Conservation (phyloP, 768 basidiomycete genomes). For the Pholiota microspora region DNA sequence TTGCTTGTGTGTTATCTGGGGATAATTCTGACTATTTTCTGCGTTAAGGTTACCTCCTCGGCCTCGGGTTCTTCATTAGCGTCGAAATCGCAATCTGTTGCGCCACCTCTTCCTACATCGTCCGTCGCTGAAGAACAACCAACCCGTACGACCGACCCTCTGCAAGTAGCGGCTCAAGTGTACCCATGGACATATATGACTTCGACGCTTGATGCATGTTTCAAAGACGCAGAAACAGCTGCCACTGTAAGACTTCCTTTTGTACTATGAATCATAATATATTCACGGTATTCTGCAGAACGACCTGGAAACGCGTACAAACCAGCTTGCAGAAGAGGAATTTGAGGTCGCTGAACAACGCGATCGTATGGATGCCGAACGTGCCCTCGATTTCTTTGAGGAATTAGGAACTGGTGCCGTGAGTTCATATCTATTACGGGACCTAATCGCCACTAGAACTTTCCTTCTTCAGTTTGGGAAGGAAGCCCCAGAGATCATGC, state of each 20-base stretch:
- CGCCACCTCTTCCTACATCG: constrained; percentile 10
- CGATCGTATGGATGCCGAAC: constrained; percentile 42
- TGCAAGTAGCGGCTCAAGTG: constrained; percentile 49
- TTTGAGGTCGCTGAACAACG: constrained; percentile 38
- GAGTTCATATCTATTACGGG: constrained; percentile 20
- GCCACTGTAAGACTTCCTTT: constrained; percentile 27
- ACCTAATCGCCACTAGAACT: neutral
- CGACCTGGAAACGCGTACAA: constrained; percentile 32
- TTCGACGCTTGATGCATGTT: constrained; percentile 51
- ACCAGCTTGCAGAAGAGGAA: constrained; percentile 37
- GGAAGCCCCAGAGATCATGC: constrained; percentile 47
- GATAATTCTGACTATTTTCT: neutral
- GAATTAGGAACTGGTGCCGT: constrained; percentile 35
- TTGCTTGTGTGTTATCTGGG: neutral
- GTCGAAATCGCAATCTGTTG: neutral
- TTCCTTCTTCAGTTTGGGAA: constrained; percentile 35
- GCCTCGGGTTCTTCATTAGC: neutral
- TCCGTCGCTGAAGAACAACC: constrained; percentile 15
- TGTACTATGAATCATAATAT: neutral
- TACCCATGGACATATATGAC: constrained; percentile 65
- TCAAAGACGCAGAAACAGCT: constrained; percentile 35
- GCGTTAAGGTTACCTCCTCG: neutral
- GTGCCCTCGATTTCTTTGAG: constrained; percentile 42
- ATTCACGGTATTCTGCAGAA: constrained; percentile 31
- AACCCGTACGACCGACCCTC: constrained; percentile 32